phyloP scores from a whole-genome alignment of 345 rosid species.

The Salix purpurea region DNA sequence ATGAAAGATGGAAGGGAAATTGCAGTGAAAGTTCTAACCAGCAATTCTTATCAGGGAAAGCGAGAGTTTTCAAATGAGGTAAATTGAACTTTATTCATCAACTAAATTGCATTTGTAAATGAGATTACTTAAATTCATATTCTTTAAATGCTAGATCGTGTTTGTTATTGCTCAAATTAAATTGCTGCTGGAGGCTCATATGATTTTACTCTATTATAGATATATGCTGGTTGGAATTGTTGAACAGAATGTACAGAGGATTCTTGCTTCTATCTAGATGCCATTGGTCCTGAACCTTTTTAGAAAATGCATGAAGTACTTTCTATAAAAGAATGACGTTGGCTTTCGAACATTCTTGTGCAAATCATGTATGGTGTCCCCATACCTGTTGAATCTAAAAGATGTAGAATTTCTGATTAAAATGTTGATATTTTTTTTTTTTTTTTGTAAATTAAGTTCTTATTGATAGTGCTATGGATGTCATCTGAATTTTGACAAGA shows the following conservation, averaged over 20 bases:
- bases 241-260: not conserved
- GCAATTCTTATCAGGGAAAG: conserved; percentile 87
- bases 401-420: not conserved
- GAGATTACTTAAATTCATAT: not conserved
- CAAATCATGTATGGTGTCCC: not conserved
- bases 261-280: not conserved
- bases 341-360: not conserved
- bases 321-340: not conserved
- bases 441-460: not conserved
- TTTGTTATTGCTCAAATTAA: not conserved
- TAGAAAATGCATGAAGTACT: not conserved
- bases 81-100: conserved; percentile 1
- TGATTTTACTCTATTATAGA: not conserved
- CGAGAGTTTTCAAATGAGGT: conserved; percentile 97
- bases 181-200: not conserved
- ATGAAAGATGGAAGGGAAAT: conserved; percentile 86
- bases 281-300: not conserved
- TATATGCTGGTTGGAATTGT: not conserved
- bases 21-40: conserved; percentile 78
- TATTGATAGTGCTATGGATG: not conserved
- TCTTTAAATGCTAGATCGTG: not conserved
- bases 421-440: not conserved
- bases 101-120: not conserved
- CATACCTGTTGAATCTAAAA: not conserved
- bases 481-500: not conserved